Base-by-base conservation (phyloP, 805 yeast genomes). In the Millerozyma miso region DNA sequence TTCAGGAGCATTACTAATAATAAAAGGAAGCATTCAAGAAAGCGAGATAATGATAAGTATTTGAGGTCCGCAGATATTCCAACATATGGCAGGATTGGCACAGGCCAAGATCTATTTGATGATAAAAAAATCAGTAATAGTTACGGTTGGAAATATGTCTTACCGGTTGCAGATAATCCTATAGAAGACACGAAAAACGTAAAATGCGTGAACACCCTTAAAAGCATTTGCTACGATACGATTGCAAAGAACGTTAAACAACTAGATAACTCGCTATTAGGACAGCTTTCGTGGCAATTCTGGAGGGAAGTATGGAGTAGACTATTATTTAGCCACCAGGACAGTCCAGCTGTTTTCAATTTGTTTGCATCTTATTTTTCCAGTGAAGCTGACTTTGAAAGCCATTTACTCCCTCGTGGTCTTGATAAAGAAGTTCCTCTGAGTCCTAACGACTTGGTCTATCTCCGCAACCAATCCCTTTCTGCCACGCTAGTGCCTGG, bases 301-400 rank as follows among this genome's bases (percentile, higher is more conserved):
- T 60, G 71, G 61, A 44, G 37, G 14, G 29, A 47, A 15, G 67
- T 70, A 2, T 70, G 76, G 76, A 48, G 51, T 3, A 19, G 43
- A 17, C 51, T 69, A 2, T 43, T 65, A 29, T 32, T 33, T 8
- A 19, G 47, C 16, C 53, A 58, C 23, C 53, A 51, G 14, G 76
- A 70, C 46, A 58, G 63, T 39, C 57, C 66, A 7, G 48, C 48
- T 4, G 50, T 59, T 4, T 66, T 62, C 41, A 45, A 49, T 2
- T 42, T 57, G 26, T 70, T 69, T 50, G 61, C 64, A 7, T 23
- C 45, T 4, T 45, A 41, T 8, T 58, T 60, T 35, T 48, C 52
- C 1, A 31, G 38, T 1, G 45, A 51, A 13, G 35, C 29, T 1
- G 42, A 45, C 2, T 67, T 67, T 45, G 46, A 49, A 20, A 55